phyloP scores from a whole-genome alignment of 1,139 yeast genomes.

The Hemisphaericaspora xylofermentans region DNA sequence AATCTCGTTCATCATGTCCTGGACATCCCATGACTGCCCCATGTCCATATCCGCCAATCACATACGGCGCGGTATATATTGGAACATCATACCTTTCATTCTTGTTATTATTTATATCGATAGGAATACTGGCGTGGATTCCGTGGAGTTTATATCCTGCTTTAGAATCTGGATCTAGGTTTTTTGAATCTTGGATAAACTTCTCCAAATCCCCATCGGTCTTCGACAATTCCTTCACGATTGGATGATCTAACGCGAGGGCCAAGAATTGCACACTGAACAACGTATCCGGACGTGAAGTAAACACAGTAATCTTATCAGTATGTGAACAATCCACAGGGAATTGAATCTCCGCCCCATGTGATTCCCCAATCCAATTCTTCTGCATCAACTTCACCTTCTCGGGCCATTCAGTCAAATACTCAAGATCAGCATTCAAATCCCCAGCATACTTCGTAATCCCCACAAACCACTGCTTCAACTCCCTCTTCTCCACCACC shows the following conservation, averaged over 20 bases:
- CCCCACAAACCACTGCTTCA: conserved; percentile 91
- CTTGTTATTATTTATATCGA: conserved; percentile 32
- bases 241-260: conserved; percentile 66
- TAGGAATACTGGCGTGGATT: conserved; percentile 60
- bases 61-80: conserved; percentile 88
- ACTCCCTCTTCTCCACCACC: conserved; percentile 70
- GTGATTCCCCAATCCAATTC: conserved; percentile 90
- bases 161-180: conserved; percentile 51
- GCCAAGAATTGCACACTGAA: conserved; percentile 83
- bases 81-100: conserved; percentile 46
- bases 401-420: conserved; percentile 76
- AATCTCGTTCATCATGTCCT: conserved; percentile 85
- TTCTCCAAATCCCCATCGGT: conserved; percentile 38
- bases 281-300: conserved; percentile 88
- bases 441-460: conserved; percentile 78
- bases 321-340: conserved; percentile 17
- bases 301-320: conserved; percentile 54
- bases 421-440: conserved; percentile 59
- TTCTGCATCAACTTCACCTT: conserved; percentile 87
- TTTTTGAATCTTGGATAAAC: conserved; percentile 44
- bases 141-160: conserved; percentile 57
- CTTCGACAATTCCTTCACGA: conserved; percentile 40
- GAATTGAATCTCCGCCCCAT: conserved; percentile 72
- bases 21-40: conserved; percentile 99
- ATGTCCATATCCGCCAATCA: conserved; percentile 74